phyloP scores from a whole-genome alignment of 352 stramenopile genomes.

The Thraustotheca clavata region DNA sequence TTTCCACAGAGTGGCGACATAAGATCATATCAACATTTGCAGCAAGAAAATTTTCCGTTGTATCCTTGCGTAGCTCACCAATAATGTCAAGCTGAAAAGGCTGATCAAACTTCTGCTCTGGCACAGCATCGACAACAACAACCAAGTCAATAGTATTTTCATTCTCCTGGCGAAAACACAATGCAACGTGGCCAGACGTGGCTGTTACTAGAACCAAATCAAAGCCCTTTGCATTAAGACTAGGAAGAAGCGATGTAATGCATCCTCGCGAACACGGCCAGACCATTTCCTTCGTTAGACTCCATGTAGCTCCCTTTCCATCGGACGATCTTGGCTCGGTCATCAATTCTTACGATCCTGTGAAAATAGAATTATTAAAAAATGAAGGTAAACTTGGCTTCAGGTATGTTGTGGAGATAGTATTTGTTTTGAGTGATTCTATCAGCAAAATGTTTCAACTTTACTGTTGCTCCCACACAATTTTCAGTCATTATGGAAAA shows the following conservation, averaged over 20 bases:
- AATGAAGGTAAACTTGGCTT: too few relatives aligned
- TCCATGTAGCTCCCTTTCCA: too few relatives aligned
- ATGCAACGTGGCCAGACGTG: background rate
- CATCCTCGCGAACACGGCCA: constrained; percentile 10
- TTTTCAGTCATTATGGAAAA: too few relatives aligned
- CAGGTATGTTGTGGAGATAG: too few relatives aligned
- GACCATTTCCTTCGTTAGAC: constrained; percentile 11
- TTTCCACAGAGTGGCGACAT: background rate
- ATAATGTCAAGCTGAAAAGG: constrained; percentile 16
- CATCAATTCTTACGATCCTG: too few relatives aligned
- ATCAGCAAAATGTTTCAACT: too few relatives aligned
- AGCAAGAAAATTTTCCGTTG: constrained; percentile 1
- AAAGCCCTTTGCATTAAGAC: constrained; percentile 9
- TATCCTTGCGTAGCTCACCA: background rate
- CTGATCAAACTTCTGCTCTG: constrained; percentile 21
- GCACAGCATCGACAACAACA: constrained; percentile 10
- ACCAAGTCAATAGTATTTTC: background rate
- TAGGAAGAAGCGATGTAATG: constrained; percentile 3
- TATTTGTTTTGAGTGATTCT: too few relatives aligned
- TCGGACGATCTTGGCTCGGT: too few relatives aligned
- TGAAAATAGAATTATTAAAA: too few relatives aligned
- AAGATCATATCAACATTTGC: constrained; percentile 17
- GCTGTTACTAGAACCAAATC: background rate
- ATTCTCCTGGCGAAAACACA: constrained; percentile 8
- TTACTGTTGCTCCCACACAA: too few relatives aligned